These are phyloP conservation scores for Pseudonitzschia delicatissima DNA, from an alignment of 108 stramenopile genomes.

Conservation along the genomic window DNA sequence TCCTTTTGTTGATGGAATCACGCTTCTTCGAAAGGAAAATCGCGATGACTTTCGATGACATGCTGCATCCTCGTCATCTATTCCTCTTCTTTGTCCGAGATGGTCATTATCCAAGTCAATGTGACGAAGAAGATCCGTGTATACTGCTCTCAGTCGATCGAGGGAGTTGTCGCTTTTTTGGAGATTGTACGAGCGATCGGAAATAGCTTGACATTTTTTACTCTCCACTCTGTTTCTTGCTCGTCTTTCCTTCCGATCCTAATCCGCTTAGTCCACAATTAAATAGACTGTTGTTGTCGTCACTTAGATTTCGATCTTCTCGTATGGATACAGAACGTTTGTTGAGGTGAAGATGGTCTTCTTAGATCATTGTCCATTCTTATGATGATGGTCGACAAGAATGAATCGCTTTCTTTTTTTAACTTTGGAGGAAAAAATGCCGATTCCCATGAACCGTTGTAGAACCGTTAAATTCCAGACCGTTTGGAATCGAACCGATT, in stretches of 20 bases:
- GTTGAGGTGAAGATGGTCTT: no score
- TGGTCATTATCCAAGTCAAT: conserved; percentile 29
- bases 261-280: no score
- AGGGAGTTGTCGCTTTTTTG: conserved; percentile 1
- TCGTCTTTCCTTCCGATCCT: background rate
- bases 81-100: conserved; percentile 23
- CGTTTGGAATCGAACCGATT: no score
- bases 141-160: conserved; percentile 17
- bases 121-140: conserved; percentile 30
- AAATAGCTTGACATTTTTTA: background rate
- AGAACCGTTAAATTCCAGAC: no score
- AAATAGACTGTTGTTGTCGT: no score
- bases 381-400: no score
- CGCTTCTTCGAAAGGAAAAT: conserved; percentile 29
- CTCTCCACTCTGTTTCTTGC: background rate
- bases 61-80: conserved; percentile 19
- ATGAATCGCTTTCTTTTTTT: no score
- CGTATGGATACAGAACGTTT: no score
- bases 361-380: no score
- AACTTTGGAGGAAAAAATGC: no score
- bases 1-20: conserved; percentile 9
- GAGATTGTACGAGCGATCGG: background rate
- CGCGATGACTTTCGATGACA: conserved; percentile 22
- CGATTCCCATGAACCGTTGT: no score
- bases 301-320: no score